Evolutionary conservation across 495 filamentous ascomycete genomes (phyloP), one percentile per base, ranked within the genome.

Genomic region (Neurospora sp.): DNA sequence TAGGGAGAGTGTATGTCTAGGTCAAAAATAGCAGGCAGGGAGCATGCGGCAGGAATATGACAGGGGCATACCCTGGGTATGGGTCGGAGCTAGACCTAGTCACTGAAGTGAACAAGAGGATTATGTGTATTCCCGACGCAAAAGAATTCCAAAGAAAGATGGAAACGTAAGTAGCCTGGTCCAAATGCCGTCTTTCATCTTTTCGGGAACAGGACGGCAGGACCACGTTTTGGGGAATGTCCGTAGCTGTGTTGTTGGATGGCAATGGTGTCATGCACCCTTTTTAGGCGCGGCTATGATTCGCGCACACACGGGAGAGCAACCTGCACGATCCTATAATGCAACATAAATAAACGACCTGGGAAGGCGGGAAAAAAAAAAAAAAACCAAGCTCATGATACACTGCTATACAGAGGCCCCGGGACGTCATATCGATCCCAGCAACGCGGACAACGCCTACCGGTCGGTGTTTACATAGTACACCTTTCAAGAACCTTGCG

Each of bases 161-260:
- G 46, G 2, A 61, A 4, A 1, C 11, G 53, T 61, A n/a, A n/a
- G n/a, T n/a, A 61, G 53, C 12, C 27, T 35, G 27, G 22, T 31
- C 53, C 22, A 35, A 61, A 61, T 8, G 53, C 53, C 53, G 27
- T 61, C 53, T 61, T 16, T 59, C 20, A 2, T 59, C 20, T 16
- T 61, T 61, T 61, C 22, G 53, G 14, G 22, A 18, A 35, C 27
- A 18, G 14, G 22, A 61, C 53, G 53, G 53, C 53, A 61, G 53
- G 53, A 61, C 53, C 53, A 61, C 14, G 69, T 38, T 35, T 78
- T 79, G 79, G 79, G 79, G 79, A 61, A 80, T 80, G 79, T 80
- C 79, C 79, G 79, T 70, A 41, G 68, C 20, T 59, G 48, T 27
- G 48, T 31, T 59, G 48, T 31, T 59, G 48, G 22, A 59, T 12